Evolutionary conservation across 495 filamentous ascomycete species (phyloP), one percentile per base, ranked within the genome.

Genomic region (Talaromyces adpressus): DNA sequence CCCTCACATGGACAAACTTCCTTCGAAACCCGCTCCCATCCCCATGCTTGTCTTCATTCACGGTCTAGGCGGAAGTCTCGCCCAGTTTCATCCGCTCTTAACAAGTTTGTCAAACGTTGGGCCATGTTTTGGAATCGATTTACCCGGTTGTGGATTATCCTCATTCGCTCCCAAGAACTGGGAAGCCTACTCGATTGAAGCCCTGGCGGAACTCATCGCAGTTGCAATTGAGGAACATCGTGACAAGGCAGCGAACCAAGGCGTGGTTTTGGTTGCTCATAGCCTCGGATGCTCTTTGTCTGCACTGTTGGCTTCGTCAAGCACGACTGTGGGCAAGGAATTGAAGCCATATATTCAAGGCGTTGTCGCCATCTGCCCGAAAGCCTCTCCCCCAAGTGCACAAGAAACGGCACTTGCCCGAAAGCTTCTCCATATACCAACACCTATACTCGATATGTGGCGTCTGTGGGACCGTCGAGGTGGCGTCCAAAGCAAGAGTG

Each of bases 31-130:
- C 0, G 79, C 82, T 5, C 86, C 91, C 1, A 73, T 96, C n/a
- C 91, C 93, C 9, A 76, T 97, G 8, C 74, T 97, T 6, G 93
- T 97, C 27, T 96, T 96, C 72, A 81, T 97, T 60, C 93, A 97
- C 70, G 93, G 93, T 14, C 82, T 98, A 36, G 93, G 93, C 22
- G 93, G 93, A 30, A 96, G 90, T 2, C 75, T 93, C 14, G 89
- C 91, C 6, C 93, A 97, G 71, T 97, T 97, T 72, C 82, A 89
- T 63, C 85, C 91, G 39, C 75, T 97, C 5, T 81, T 98, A 12
- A 89, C 85, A 1, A 93, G 89, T 72, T 79, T 98, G 36, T 87
- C 89, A 14, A 91, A 95, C 64, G 77, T 92, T 22, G 91, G 90
- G 1, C 88, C 93, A n/a, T 96, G 91, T 68, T 84, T 98, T 16